phyloP scores from a whole-genome alignment of 164 flowering plant genomes.

The Pachysandra terminalis region DNA sequence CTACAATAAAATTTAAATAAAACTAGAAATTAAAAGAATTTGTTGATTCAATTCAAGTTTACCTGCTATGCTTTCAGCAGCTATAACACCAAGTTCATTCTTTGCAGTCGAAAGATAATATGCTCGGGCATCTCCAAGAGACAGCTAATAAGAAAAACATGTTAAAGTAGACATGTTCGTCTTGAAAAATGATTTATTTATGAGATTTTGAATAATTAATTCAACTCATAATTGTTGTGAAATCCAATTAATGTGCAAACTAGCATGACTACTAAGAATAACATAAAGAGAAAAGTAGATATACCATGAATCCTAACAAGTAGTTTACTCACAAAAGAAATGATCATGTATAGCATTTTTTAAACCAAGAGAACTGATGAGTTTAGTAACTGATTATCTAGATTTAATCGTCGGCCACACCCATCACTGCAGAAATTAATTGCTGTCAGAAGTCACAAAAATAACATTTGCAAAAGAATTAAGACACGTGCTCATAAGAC shows the following conservation, averaged over 20 bases:
- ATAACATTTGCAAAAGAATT: no score
- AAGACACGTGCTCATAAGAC: no score
- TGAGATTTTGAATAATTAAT: neutral
- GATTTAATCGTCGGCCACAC: no score
- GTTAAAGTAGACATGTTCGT: constrained; percentile 25
- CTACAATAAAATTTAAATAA: neutral
- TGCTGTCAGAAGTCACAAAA: no score
- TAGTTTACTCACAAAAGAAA: neutral
- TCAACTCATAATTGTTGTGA: neutral
- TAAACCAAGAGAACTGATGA: neutral
- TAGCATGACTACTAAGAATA: neutral
- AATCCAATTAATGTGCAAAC: neutral
- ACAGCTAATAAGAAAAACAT: constrained; percentile 46
- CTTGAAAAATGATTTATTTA: no score
- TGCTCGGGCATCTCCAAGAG: constrained; percentile 98
- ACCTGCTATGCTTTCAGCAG: constrained; percentile 96
- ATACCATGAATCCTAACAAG: neutral
- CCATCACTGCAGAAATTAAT: no score
- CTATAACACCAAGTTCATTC: constrained; percentile 93
- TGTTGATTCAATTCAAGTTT: constrained; percentile 4
- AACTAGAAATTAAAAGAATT: neutral
- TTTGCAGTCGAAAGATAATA: constrained; percentile 90
- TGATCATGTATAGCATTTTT: neutral
- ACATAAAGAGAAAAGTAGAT: neutral
- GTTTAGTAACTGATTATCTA: no score